Conservation (phyloP, 768 basidiomycete species). For the Lactifluus volemus region DNA sequence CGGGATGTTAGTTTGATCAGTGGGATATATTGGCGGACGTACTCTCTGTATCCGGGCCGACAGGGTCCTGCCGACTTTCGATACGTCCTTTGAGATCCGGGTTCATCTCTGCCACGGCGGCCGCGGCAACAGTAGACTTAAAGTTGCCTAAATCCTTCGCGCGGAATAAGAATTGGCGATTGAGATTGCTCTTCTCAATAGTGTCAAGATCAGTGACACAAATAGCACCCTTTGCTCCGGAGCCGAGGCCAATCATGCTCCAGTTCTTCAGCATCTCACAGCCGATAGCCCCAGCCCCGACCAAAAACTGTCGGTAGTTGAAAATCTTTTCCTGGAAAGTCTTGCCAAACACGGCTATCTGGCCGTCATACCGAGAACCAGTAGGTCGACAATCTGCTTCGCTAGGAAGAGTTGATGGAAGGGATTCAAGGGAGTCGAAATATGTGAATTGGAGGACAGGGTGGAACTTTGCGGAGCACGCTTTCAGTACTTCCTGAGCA, state of each 20-base stretch:
- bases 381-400: constrained; percentile 79
- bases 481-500: constrained; percentile 96
- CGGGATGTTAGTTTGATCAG: constrained; percentile 14
- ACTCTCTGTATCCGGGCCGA: constrained; percentile 92
- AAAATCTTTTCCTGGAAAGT: constrained; percentile 87
- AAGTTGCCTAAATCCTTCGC: constrained; percentile 94
- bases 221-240: constrained; percentile 69
- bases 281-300: constrained; percentile 98
- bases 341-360: constrained; percentile 94
- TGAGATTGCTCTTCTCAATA: constrained; percentile 98
- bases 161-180: constrained; percentile 96
- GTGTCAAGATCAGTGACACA: constrained; percentile 97
- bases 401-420: constrained; percentile 65
- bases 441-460: constrained; percentile 93
- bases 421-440: constrained; percentile 94
- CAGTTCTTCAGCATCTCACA: constrained; percentile 99
- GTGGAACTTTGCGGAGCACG: constrained; percentile 95
- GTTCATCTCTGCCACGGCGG: constrained; percentile 94
- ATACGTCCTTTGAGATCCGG: constrained; percentile 83
- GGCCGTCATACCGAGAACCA: constrained; percentile 83
- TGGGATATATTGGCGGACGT: constrained; percentile 23
- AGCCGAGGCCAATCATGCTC: constrained; percentile 95
- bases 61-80: constrained; percentile 81
- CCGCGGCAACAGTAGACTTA: constrained; percentile 90
- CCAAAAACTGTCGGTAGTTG: constrained; percentile 89